Evolutionary conservation across 371 early-diverging fungal species (phyloP), one percentile per base, ranked within the genome.

Genomic region (Mortierella sp.): DNA sequence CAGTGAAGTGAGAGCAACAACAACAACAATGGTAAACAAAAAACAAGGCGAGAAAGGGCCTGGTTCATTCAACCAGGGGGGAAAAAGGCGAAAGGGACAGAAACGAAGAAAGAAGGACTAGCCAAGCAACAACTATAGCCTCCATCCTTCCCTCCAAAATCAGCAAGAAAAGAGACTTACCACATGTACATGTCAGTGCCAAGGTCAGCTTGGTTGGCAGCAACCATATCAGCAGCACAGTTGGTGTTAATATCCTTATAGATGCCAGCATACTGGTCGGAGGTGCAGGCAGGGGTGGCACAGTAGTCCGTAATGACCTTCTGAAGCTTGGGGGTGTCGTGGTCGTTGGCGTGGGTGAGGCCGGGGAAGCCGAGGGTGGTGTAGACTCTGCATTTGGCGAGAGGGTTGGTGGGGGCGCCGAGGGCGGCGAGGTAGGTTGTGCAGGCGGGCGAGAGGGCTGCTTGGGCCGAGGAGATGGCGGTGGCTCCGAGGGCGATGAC

Each of bases 351-450:
- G 38, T 58, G 49, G 58, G 85, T 81, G n/a, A 85, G 7, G 10
- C 10, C 58, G 32, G 85, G 85, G 79, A 81, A 85, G n/a, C 85
- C 85, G 44, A 85, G 70, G 58, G 82, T 70, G 29, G 85, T 79
- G 79, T 85, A 85, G 75, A 75, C 75, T 79, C 85, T 72, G 85
- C 85, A 85, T 43, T 76, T 73, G 55, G 71, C 12, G 49, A 81
- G 60, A 21, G 82, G 77, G 74, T 81, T 78, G 51, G 85, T 51
- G 51, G 85, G 27, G 0, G 29, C 14, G 8, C 48, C 8, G 43
- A 85, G 29, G 54, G n/a, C 56, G 27, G 8, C 44, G 75, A 85
- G 44, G 70, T 81, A 85, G 38, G 78, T 49, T 38, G 16, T 32
- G 77, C 85, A 85, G 2, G 71, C 77, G 49, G 81, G 79, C 3